A percentile compares a stretch with the other conserved stretches of the same genome.
Evolutionary conservation across 2,329 filamentous ascomycete species (phyloP).

Genomic region (Paracoccidioides brasiliensis): DNA sequence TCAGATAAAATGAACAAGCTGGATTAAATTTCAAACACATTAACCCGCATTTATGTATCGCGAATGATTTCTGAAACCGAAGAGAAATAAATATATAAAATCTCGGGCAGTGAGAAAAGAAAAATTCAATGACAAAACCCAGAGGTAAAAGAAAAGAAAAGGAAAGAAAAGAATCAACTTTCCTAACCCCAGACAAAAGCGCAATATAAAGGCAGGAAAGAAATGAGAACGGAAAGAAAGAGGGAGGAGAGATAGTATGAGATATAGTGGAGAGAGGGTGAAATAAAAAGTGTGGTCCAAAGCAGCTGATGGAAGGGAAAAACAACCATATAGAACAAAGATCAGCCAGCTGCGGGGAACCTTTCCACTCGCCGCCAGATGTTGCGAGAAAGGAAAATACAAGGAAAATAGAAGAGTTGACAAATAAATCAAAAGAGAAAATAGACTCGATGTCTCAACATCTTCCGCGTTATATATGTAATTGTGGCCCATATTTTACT

Average conservation of each 20-base stretch:
- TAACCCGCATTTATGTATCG: background rate
- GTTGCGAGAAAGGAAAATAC: conserved; percentile 8
- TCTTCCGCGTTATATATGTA: conserved; percentile 8
- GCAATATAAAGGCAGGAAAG: conserved; percentile 6
- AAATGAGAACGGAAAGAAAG: conserved; percentile 1
- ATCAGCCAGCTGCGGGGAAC: background rate
- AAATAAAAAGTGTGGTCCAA: background rate
- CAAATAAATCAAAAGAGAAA: background rate
- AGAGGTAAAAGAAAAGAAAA: background rate
- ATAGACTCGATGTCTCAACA: background rate
- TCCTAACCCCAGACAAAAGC: conserved; percentile 5
- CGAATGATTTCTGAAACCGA: background rate
- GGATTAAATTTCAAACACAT: background rate
- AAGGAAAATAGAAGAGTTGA: conserved; percentile 5
- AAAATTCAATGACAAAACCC: background rate
- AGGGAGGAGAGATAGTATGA: background rate
- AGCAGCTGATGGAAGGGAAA: background rate
- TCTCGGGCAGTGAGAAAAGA: background rate
- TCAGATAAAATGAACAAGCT: background rate
- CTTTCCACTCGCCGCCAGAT: background rate
- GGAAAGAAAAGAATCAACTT: background rate
- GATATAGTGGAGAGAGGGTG: background rate
- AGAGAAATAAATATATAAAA: background rate
- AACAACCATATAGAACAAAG: background rate
- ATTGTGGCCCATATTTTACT: background rate